Base-by-base conservation (phyloP, 2,329 filamentous ascomycete species). In the Alternaria solani region DNA sequence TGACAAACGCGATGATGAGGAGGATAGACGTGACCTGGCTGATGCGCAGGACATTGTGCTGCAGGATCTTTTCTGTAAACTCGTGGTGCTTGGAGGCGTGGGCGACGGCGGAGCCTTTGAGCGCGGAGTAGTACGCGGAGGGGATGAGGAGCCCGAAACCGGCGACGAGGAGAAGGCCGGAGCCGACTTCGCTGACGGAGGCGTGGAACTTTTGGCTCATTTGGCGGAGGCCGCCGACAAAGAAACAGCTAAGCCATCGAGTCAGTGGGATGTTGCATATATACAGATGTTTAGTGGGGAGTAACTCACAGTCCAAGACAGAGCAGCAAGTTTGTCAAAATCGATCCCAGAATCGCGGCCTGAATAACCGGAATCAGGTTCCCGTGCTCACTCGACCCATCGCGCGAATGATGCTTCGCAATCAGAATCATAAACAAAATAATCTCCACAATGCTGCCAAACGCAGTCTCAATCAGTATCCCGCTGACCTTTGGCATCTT, bases 351-450 rank as follows among this genome's bases (percentile, higher is more conserved):
- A 54, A 96, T 94, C 16, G 93, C 92, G 51, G 91, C 91, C 73
- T 92, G 88, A 66, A 96, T 92, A 67, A 95, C 91, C 14, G 85
- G 83, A 62, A 90, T 79, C 7, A 76, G 69, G 16, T 78, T 72
- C 1, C 66, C 65, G 14, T 77, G 73, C 49, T 76, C 75, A 23
- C 72, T 76, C 14, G 78, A 79, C 7, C 78, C 75, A n/a, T 77
- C 66, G 32, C 88, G 62, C 14, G 67, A 61, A 1, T 63, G 58
- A 42, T 76, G 76, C 83, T 83, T 84, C 41, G 80, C 77, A 55
- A 95, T 84, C 39, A 96, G 80, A 2, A 94, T 86, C 81, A 94
- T 89, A 78, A 96, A 95, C 23, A 96, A 81, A 42, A 96, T 86
- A 55, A 96, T 89, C 75, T 96, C 92, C 48, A 95, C 91, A 12